Percentiles rank a stretch among this genome's conserved stretches.
These are phyloP conservation scores for Tulasnella sp. DNA, from an alignment of 768 basidiomycete species.

Conservation along the genomic window DNA sequence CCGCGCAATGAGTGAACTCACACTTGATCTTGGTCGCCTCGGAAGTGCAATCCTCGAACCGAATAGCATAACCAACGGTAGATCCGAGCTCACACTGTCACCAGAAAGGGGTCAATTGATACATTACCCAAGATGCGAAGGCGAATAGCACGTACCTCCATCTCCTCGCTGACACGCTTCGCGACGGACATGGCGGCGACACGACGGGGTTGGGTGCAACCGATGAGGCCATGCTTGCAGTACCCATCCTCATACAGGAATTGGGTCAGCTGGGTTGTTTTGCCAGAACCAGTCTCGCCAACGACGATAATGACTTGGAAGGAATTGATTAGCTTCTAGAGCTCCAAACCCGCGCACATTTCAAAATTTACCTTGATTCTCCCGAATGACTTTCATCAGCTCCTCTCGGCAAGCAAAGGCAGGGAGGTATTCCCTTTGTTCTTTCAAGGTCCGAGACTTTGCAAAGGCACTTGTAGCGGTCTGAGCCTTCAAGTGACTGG, in stretches of 20 bases:
- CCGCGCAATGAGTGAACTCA: constrained; percentile 34
- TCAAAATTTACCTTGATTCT: constrained; percentile 71
- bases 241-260: constrained; percentile 98
- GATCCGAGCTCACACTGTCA: constrained; percentile 76
- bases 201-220: constrained; percentile 96
- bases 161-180: constrained; percentile 99
- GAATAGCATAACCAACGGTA: constrained; percentile 93
- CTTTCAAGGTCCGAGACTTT: constrained; percentile 71
- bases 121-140: constrained; percentile 7
- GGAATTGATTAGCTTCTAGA: background rate
- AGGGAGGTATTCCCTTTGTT: constrained; percentile 94
- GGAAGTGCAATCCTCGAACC: constrained; percentile 96
- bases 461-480: constrained; percentile 77
- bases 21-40: constrained; percentile 96
- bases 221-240: constrained; percentile 78
- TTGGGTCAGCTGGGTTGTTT: constrained; percentile 93
- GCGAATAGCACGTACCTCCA: constrained; percentile 58
- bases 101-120: constrained; percentile 7
- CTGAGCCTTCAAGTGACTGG: constrained; percentile 78
- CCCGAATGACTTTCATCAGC: constrained; percentile 74
- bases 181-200: constrained; percentile 99
- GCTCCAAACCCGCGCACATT: background rate
- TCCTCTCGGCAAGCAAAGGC: constrained; percentile 97
- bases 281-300: constrained; percentile 99
- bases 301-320: constrained; percentile 82